Percentiles rank a stretch among this genome's conserved stretches.
phyloP scores from a whole-genome alignment of 2,329 filamentous ascomycete species.

The Aureobasidium vineae region DNA sequence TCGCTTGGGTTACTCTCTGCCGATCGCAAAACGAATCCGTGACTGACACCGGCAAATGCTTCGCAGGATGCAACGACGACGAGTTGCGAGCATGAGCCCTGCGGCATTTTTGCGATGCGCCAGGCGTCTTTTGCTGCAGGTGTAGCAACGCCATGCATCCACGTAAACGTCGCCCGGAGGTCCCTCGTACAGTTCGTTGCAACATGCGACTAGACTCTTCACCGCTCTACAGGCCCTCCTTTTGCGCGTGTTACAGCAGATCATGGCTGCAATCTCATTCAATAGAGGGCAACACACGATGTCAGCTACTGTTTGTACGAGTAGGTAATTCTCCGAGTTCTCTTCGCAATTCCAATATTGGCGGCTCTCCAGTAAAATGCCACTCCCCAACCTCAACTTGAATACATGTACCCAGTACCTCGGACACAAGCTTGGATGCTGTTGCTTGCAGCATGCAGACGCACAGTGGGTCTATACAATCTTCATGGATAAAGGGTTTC shows the following conservation, averaged over 20 bases:
- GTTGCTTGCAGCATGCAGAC: slow-evolving; percentile 21
- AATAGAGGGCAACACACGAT: not conserved
- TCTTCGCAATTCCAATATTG: too few relatives aligned
- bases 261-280: not conserved
- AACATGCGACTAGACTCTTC: not conserved
- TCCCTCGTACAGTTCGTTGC: not conserved
- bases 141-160: slow-evolving; percentile 20
- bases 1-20: not conserved
- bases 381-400: slow-evolving; percentile 1
- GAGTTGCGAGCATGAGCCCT: not conserved
- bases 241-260: not conserved
- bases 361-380: slow-evolving; percentile 13
- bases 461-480: slow-evolving; percentile 14
- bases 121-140: slow-evolving; percentile 18
- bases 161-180: slow-evolving; percentile 1
- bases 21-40: not conserved
- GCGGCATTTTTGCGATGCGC: slow-evolving; percentile 21
- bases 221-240: not conserved
- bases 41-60: not conserved
- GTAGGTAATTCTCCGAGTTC: not conserved
- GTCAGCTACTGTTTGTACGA: not conserved
- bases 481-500: slow-evolving; percentile 10
- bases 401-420: slow-evolving; percentile 1
- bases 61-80: slow-evolving; percentile 1
- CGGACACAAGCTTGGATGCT: slow-evolving; percentile 8